Evolutionary conservation across 2,329 filamentous ascomycete genomes (phyloP).

Genomic region (Trichoderma atrobrunneum): DNA sequence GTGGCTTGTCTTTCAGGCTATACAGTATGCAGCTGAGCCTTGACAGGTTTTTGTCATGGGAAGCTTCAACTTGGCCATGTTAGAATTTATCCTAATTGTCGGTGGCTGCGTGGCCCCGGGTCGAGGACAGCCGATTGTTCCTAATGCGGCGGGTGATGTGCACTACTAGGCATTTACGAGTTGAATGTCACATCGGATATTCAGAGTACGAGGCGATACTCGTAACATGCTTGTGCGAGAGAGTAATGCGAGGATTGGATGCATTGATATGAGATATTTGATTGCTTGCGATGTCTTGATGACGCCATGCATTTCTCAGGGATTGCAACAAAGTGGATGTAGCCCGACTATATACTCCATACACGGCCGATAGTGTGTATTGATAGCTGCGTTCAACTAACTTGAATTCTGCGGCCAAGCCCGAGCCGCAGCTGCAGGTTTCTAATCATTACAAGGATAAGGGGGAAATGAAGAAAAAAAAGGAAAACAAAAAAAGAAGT

Average conservation of each 20-base stretch:
- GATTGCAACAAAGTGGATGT: not conserved
- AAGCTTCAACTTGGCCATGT: not conserved
- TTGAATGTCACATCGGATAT: not conserved
- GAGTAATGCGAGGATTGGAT: not conserved
- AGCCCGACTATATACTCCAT: not conserved
- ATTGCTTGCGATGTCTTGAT: not conserved
- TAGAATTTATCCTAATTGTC: slow-evolving; percentile 7
- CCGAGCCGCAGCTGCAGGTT: not conserved
- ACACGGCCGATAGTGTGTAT: not conserved
- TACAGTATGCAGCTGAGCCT: not conserved
- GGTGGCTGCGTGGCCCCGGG: not conserved
- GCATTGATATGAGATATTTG: not conserved
- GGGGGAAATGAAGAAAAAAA: not conserved
- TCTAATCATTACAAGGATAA: not conserved
- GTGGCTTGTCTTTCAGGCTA: not conserved
- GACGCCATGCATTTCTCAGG: not conserved
- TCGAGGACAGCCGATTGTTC: not conserved
- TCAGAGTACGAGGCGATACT: not conserved
- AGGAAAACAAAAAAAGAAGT: not conserved
- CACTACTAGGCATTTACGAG: not conserved
- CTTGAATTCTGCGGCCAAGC: not conserved
- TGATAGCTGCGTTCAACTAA: not conserved
- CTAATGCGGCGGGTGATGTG: slow-evolving; percentile 1
- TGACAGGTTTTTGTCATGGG: not conserved
- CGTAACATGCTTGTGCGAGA: not conserved